Evolutionary conservation across 129 eudicot genomes (phyloP), one percentile per base, ranked within the genome.

Genomic region (Artemisia tridentata): DNA sequence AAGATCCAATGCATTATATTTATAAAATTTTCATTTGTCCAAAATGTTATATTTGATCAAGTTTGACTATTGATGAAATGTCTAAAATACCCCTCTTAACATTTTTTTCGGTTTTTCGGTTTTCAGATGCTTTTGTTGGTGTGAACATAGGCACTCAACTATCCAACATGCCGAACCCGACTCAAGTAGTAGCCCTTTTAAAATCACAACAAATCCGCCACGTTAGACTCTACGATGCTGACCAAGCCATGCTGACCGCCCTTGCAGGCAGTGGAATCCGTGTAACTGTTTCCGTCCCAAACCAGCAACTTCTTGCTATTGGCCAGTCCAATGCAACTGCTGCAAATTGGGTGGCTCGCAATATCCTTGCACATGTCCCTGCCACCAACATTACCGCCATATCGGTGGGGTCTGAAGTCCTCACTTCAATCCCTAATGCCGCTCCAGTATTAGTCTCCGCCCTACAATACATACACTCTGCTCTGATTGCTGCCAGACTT

Each of bases 291-390:
- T 53, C 92, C 0, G 85, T 91, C 11, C 95, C 97, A 18, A 91
- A 91, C 46, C 92, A 91, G 4, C 88, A 91, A 52, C 86, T 91
- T 66, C 89, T 91, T 0, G 97, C 84, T 3, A 76, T 91, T 2
- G 97, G 91, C 10, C 95, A 91, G 74, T 91, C 97, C 47, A 88
- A 88, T 19, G 81, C 97, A 0, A 88, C 97, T 1, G 95, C 97
- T 0, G 95, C 97, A 41, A 79, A 83, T 14, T 91, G 97, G 97
- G 95, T 91, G 6, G 56, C 88, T 3, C 91, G 87, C 18, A 91
- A 88, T 53, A 80, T 91, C 14, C 85, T 75, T 3, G 78, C 92
- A 23, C 95, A 91, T 48, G 85, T 79, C 65, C 97, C 97, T 2
- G 80, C 86, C 14, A 91, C 97, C 71, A 91, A 91, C 69, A 91